A percentile compares a stretch with the other conserved stretches of the same genome.
Evolutionary conservation across 1,284 basidiomycete genomes (phyloP).

Genomic region (Ustilago cynodontis): DNA sequence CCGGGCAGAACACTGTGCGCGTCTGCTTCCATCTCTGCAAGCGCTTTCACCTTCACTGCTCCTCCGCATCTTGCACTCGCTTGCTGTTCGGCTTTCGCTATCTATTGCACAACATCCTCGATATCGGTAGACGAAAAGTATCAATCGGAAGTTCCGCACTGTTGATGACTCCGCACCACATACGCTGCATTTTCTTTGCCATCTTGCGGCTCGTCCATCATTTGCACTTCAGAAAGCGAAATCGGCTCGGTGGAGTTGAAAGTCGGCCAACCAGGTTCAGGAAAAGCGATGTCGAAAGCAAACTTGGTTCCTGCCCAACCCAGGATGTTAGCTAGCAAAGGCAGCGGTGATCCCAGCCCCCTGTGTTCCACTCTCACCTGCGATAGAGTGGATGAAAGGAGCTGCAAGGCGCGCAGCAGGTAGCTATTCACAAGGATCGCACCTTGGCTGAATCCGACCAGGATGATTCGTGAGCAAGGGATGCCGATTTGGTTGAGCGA

Average conservation of each 20-base stretch:
- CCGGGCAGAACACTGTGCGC: conserved; percentile 20
- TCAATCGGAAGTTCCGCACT: conserved; percentile 28
- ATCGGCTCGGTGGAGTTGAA: neutral
- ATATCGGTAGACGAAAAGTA: conserved; percentile 25
- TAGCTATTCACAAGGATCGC: conserved; percentile 26
- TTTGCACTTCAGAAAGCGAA: neutral
- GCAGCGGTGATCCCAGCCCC: conserved; percentile 3
- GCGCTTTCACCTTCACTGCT: conserved; percentile 2
- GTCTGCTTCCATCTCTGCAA: conserved; percentile 22
- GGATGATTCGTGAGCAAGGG: conserved; percentile 13
- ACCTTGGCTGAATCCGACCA: conserved; percentile 32
- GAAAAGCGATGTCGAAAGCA: conserved; percentile 11
- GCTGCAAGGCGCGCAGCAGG: conserved; percentile 13
- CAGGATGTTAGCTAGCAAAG: conserved; percentile 16
- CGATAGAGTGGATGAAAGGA: neutral
- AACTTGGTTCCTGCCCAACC: conserved; percentile 21
- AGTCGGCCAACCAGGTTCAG: conserved; percentile 10
- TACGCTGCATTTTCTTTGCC: neutral
- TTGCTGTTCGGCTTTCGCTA: conserved; percentile 3
- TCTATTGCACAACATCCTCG: conserved; percentile 4
- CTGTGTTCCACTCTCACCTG: conserved; percentile 1
- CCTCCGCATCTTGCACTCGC: neutral
- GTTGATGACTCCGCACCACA: conserved; percentile 17
- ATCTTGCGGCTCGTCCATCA: neutral
- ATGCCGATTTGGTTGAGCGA: conserved; percentile 18